Evolutionary conservation across 305 asterid species (phyloP).

Genomic region (Fraxinus xanthoxyloides): DNA sequence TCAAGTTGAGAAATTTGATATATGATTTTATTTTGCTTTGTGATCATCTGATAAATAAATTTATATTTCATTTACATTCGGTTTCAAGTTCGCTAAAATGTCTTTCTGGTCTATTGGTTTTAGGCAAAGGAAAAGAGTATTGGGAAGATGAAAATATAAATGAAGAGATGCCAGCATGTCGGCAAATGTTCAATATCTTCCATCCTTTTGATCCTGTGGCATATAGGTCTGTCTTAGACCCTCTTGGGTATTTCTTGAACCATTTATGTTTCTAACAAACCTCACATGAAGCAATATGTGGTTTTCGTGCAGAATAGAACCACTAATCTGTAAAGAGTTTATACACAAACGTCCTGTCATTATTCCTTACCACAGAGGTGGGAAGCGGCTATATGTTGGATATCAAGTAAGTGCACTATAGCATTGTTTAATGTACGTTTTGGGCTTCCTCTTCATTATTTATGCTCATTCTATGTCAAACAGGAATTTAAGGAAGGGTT

Average conservation of each 20-base stretch:
- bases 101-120: background rate
- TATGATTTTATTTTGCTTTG: background rate
- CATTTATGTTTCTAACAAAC: constrained; percentile 9
- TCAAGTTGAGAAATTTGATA: background rate
- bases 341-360: constrained; percentile 69
- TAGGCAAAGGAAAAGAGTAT: constrained; percentile 45
- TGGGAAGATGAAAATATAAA: constrained; percentile 49
- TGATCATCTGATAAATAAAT: background rate
- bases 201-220: constrained; percentile 68
- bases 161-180: constrained; percentile 60
- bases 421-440: background rate
- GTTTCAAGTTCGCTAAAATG: background rate
- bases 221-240: constrained; percentile 48
- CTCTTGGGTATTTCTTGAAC: background rate
- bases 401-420: constrained; percentile 55
- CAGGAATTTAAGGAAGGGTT: constrained; percentile 90
- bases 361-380: constrained; percentile 95
- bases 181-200: constrained; percentile 52
- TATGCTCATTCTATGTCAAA: constrained; percentile 23
- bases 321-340: constrained; percentile 84
- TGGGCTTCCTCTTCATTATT: constrained; percentile 9
- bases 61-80: background rate
- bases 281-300: constrained; percentile 19
- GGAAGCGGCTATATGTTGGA: constrained; percentile 86
- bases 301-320: constrained; percentile 66